A percentile compares a stretch with the other conserved stretches of the same genome.
These are phyloP conservation scores for Viridothelium virens DNA, from an alignment of 495 filamentous ascomycete genomes.

Conservation along the genomic window DNA sequence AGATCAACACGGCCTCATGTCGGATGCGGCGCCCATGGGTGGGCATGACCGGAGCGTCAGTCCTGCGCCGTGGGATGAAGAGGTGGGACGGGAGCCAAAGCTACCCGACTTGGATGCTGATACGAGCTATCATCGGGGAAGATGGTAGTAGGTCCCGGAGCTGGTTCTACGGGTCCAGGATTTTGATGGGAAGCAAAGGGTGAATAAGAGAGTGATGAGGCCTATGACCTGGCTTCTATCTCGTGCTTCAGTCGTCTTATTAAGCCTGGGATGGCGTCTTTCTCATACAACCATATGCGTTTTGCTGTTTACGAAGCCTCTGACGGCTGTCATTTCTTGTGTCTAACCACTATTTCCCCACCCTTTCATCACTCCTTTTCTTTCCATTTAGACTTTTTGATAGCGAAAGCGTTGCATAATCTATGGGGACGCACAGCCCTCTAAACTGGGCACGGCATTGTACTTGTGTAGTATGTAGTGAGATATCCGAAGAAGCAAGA, in stretches of 20 bases:
- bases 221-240: background rate
- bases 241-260: background rate
- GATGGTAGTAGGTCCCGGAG: background rate
- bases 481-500: background rate
- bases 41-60: conserved; percentile 1
- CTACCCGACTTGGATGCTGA: background rate
- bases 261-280: conserved; percentile 8
- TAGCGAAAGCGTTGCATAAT: conserved; percentile 1
- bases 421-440: background rate
- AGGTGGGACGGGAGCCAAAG: background rate
- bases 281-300: background rate
- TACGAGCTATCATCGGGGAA: conserved; percentile 3
- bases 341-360: background rate
- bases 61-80: conserved; percentile 2
- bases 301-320: background rate
- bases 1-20: conserved; percentile 3
- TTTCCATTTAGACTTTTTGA: background rate
- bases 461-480: conserved; percentile 8
- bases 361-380: background rate
- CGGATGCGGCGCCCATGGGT: background rate
- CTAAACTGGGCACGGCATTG: background rate
- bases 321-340: background rate
- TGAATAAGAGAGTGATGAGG: background rate
- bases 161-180: background rate
- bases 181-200: background rate